Evolutionary conservation across 139 green algal species (phyloP).

Genomic region (Chlamydomonas incerta): DNA sequence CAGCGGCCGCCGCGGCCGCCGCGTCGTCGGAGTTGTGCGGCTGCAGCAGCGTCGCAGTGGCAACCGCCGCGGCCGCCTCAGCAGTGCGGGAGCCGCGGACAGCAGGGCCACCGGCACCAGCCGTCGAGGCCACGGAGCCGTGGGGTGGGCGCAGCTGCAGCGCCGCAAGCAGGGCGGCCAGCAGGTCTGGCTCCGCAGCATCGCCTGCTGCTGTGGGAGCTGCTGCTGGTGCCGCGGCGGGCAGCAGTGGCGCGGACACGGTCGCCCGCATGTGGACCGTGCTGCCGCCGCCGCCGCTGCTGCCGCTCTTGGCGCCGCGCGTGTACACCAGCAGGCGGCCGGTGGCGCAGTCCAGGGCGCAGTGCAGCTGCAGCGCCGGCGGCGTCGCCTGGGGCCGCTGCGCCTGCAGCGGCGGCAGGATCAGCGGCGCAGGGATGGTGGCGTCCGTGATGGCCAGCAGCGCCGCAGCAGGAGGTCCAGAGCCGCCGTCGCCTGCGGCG

Average conservation of each 20-base stretch:
- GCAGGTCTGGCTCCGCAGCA: not conserved
- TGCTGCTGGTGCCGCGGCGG: not conserved
- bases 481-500: not conserved
- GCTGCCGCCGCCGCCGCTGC: not conserved
- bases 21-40: not conserved
- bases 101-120: not conserved
- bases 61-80: not conserved
- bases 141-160: no score
- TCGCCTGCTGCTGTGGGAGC: not conserved
- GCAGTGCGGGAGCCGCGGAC: not conserved
- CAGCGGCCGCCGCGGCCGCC: not conserved
- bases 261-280: slow-evolving; percentile 7
- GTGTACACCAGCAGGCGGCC: slow-evolving; percentile 24
- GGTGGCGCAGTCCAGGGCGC: not conserved
- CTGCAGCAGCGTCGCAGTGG: slow-evolving; percentile 13
- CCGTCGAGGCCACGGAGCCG: not conserved
- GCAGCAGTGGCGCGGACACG: not conserved
- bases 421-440: slow-evolving; percentile 53
- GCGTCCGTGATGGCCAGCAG: slow-evolving; percentile 10
- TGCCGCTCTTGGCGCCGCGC: not conserved
- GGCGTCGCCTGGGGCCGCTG: not conserved
- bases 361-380: slow-evolving; percentile 11
- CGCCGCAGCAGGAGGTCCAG: no score
- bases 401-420: slow-evolving; percentile 40
- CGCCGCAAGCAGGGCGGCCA: not conserved